phyloP scores from a whole-genome alignment of 2,329 filamentous ascomycete genomes.

The Escovopsis weberi region DNA sequence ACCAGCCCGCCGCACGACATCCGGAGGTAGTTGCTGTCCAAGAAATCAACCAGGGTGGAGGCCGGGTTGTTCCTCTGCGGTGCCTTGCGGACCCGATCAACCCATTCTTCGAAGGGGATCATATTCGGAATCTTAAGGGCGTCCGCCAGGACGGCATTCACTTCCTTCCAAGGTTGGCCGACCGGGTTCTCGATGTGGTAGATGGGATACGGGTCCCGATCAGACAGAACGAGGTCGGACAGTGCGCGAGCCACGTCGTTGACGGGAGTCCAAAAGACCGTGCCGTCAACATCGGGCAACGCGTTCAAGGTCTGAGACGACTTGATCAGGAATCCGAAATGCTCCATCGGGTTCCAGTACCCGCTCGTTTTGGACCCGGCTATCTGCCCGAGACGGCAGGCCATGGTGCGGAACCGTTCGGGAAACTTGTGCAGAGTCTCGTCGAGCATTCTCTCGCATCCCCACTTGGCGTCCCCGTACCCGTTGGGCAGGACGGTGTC shows the following conservation, averaged over 20 bases:
- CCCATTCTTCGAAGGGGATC: conserved; percentile 6
- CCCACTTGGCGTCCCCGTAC: conserved; percentile 37
- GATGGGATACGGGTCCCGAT: conserved; percentile 3
- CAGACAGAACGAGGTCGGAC: conserved; percentile 5
- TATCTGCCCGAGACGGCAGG: conserved; percentile 36
- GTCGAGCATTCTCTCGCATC: conserved; percentile 35
- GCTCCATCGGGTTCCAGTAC: conserved; percentile 40
- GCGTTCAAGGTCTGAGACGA: conserved; percentile 29
- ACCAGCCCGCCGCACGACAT: conserved; percentile 8
- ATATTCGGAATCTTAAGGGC: conserved; percentile 4
- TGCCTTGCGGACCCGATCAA: conserved; percentile 1
- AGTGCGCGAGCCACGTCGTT: conserved; percentile 13
- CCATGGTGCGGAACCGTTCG: conserved; percentile 27
- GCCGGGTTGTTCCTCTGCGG: conserved; percentile 3
- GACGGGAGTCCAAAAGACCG: conserved; percentile 31
- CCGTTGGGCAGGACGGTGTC: conserved; percentile 28
- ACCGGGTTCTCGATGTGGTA: conserved; percentile 13
- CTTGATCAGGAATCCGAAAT: conserved; percentile 35
- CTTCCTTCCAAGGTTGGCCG: conserved; percentile 8
- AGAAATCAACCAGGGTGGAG: conserved; percentile 5
- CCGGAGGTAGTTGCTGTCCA: conserved; percentile 5
- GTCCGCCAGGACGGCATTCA: conserved; percentile 4
- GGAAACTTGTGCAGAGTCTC: conserved; percentile 30
- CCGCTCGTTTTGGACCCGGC: conserved; percentile 33
- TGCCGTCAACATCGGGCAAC: conserved; percentile 26